Conservation (phyloP, 352 stramenopile species). For the Peronospora farinosa region DNA sequence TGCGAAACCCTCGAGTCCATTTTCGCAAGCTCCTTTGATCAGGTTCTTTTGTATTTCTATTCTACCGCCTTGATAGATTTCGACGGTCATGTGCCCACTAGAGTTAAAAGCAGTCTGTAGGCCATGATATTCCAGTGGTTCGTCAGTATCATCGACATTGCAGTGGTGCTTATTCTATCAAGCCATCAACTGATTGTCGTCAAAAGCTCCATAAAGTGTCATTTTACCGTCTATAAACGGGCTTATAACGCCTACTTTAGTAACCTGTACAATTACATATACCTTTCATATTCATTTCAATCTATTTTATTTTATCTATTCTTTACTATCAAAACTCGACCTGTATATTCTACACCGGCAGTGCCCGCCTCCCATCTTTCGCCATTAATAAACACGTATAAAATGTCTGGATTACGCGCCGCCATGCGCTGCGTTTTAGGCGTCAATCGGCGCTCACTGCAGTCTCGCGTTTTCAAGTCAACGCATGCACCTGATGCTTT, state of each 20-base stretch:
- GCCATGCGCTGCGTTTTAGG: slow-evolving; percentile 9
- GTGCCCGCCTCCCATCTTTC: slow-evolving; percentile 23
- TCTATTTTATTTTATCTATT: background rate
- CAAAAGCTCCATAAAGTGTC: too few relatives aligned
- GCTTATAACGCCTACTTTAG: slow-evolving; percentile 1
- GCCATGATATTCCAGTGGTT: slow-evolving; percentile 32
- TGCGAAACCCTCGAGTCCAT: slow-evolving; percentile 63
- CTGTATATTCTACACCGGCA: background rate
- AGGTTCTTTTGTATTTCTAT: slow-evolving; percentile 74
- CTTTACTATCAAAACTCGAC: background rate
- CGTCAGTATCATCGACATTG: slow-evolving; percentile 11
- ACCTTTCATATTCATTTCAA: background rate
- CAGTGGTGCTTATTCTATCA: too few relatives aligned
- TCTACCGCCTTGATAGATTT: slow-evolving; percentile 67
- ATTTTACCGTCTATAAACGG: too few relatives aligned
- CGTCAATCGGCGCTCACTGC: slow-evolving; percentile 7
- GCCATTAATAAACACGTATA: background rate
- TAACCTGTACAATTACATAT: background rate
- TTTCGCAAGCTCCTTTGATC: slow-evolving; percentile 68
- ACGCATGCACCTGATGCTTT: slow-evolving; percentile 43
- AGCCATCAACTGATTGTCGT: too few relatives aligned
- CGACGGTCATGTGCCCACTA: slow-evolving; percentile 75
- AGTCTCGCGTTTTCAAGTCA: slow-evolving; percentile 62
- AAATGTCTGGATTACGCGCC: slow-evolving; percentile 25
- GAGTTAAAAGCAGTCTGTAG: slow-evolving; percentile 34